Evolutionary conservation across 2,329 filamentous ascomycete genomes (phyloP).

Genomic region (Colletotrichum australisinense): DNA sequence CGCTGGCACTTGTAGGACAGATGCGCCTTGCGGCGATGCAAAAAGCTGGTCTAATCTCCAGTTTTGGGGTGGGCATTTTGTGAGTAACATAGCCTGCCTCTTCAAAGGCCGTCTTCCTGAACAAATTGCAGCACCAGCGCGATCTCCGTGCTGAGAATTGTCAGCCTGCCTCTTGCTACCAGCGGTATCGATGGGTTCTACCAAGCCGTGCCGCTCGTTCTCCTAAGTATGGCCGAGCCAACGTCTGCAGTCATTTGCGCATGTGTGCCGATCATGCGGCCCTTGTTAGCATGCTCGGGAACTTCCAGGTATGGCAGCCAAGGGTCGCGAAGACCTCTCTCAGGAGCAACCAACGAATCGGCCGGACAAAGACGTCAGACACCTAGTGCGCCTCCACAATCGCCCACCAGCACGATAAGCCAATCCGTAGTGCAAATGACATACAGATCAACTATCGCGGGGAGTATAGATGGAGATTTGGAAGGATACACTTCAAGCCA

Average conservation of each 20-base stretch:
- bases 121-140: background rate
- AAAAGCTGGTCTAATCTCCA: conserved; percentile 16
- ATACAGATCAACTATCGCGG: no score
- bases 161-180: background rate
- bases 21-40: conserved; percentile 23
- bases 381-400: background rate
- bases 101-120: background rate
- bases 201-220: background rate
- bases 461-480: background rate
- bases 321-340: background rate
- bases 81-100: background rate
- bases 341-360: background rate
- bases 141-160: conserved; percentile 2
- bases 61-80: conserved; percentile 33
- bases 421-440: background rate
- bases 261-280: conserved; percentile 13
- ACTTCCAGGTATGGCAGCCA: background rate
- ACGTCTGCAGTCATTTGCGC: conserved; percentile 4
- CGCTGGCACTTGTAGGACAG: conserved; percentile 9
- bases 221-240: conserved; percentile 3
- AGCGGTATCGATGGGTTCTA: background rate
- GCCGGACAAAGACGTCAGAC: background rate
- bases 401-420: background rate
- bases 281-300: background rate
- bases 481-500: background rate